Evolutionary conservation across 2,329 filamentous ascomycete species (phyloP).

Genomic region (Fusarium setosum): DNA sequence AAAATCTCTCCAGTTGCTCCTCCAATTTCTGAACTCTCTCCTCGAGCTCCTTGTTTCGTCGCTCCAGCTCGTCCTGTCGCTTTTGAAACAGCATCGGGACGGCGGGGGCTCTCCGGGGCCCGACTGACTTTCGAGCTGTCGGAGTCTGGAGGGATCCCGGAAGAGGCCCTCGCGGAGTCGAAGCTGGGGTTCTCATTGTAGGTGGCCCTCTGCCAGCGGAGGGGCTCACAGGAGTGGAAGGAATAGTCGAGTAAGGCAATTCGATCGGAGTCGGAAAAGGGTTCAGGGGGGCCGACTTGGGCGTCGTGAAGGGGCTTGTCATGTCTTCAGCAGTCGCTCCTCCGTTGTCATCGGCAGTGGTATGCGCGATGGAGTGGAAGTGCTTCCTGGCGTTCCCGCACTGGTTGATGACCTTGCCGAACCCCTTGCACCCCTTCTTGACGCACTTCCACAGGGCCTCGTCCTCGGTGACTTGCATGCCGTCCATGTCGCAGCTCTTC

Average conservation of each 20-base stretch:
- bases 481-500: conserved; percentile 8
- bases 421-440: conserved; percentile 22
- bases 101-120: background rate
- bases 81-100: background rate
- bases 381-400: conserved; percentile 2
- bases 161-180: background rate
- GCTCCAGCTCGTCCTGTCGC: conserved; percentile 17
- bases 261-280: conserved; percentile 17
- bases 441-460: conserved; percentile 11
- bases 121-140: background rate
- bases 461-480: conserved; percentile 14
- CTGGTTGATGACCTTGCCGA: background rate
- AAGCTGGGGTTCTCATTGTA: background rate
- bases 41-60: conserved; percentile 13
- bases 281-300: background rate
- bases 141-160: background rate
- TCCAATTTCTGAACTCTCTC: conserved; percentile 24
- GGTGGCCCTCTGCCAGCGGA: conserved; percentile 21
- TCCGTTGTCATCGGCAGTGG: background rate
- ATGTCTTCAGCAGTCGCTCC: background rate
- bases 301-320: background rate
- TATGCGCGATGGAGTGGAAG: conserved; percentile 4
- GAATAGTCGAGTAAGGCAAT: background rate
- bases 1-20: conserved; percentile 7
- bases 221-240: conserved; percentile 23